These are phyloP conservation scores for Kwoniella mangroviensis DNA, from an alignment of 768 basidiomycete genomes.

Conservation along the genomic window DNA sequence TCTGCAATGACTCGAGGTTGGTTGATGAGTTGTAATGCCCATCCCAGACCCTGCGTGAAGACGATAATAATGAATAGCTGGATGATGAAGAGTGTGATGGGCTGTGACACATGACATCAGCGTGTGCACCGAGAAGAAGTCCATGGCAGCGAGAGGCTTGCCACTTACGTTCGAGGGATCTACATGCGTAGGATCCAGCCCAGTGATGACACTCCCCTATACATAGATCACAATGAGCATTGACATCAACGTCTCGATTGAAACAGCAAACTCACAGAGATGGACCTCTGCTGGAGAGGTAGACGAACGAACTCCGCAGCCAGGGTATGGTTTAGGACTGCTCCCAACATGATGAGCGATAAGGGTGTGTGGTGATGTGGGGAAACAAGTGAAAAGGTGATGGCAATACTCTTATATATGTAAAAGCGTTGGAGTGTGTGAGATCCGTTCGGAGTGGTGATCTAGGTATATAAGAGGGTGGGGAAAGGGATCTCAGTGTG, in stretches of 20 bases:
- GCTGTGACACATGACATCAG: conserved; percentile 20
- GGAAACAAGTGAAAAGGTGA: too few relatives aligned
- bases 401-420: not conserved
- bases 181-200: conserved; percentile 72
- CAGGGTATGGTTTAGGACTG: not conserved
- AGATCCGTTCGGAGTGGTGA: not conserved
- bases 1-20: conserved; percentile 95
- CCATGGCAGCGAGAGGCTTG: too few relatives aligned
- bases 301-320: conserved; percentile 9
- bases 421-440: not conserved
- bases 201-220: conserved; percentile 65
- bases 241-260: not conserved
- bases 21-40: conserved; percentile 69
- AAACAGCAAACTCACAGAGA: conserved; percentile 15
- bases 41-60: conserved; percentile 74
- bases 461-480: not conserved
- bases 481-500: not conserved
- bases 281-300: conserved; percentile 10
- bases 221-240: not conserved
- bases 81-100: conserved; percentile 57
- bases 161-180: conserved; percentile 71
- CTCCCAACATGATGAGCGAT: not conserved
- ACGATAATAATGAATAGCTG: conserved; percentile 74
- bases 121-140: not conserved
- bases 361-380: not conserved